phyloP scores from a whole-genome alignment of 2,329 filamentous ascomycete species.

The Cladosporium sp. region DNA sequence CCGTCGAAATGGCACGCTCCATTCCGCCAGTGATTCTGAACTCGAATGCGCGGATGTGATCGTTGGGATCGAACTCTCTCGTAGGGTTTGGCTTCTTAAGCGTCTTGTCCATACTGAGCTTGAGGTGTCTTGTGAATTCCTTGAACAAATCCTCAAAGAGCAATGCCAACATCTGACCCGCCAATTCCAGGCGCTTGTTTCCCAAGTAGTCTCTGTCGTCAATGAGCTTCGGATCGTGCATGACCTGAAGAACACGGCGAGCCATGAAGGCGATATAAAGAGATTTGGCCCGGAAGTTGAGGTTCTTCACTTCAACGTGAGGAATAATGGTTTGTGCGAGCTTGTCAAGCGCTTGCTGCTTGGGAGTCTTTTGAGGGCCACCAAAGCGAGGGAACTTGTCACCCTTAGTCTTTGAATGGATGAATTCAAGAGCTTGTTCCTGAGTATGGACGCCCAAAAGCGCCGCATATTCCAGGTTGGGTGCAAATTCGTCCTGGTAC shows the following conservation, averaged over 20 bases:
- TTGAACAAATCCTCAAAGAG: conserved; percentile 98
- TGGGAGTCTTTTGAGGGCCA: conserved; percentile 62
- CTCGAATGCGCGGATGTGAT: conserved; percentile 77
- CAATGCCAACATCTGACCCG: conserved; percentile 86
- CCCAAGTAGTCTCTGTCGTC: conserved; percentile 97
- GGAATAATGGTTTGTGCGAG: conserved; percentile 90
- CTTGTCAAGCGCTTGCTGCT: conserved; percentile 88
- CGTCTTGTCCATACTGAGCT: conserved; percentile 90
- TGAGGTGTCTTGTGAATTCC: conserved; percentile 82
- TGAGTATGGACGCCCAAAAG: conserved; percentile 85
- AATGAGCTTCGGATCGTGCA: conserved; percentile 80
- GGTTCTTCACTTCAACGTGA: conserved; percentile 83
- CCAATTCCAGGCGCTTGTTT: conserved; percentile 92
- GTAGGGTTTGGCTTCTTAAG: conserved; percentile 90
- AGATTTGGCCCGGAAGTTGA: conserved; percentile 96
- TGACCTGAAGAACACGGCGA: conserved; percentile 89
- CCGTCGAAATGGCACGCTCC: conserved; percentile 93
- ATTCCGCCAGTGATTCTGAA: conserved; percentile 87
- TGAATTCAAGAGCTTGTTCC: conserved; percentile 90
- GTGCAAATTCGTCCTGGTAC: conserved; percentile 91
- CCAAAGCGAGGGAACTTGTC: conserved; percentile 55
- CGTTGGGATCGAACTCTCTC: conserved; percentile 79
- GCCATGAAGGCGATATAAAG: conserved; percentile 97
- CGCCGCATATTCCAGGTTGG: conserved; percentile 90
- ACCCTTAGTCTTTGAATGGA: conserved; percentile 83